phyloP scores from a whole-genome alignment of 352 stramenopile genomes.

The Pythium pectinolyticum region DNA sequence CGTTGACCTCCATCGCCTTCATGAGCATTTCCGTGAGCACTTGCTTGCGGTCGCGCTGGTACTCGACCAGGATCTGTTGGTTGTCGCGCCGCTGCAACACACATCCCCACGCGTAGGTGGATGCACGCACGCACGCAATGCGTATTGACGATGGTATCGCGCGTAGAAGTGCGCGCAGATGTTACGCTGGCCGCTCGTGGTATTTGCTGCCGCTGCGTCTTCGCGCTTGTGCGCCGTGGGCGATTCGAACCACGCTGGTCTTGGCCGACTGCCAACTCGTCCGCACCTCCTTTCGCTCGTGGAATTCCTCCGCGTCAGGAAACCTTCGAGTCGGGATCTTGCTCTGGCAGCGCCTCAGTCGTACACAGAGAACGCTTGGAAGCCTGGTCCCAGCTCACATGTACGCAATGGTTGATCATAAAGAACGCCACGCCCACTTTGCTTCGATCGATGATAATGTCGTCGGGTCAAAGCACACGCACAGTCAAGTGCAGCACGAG shows the following conservation, averaged over 20 bases:
- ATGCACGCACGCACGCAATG: slow-evolving; percentile 33
- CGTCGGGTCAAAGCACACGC: slow-evolving; percentile 68
- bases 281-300: not conserved
- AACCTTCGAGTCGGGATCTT: slow-evolving; percentile 1
- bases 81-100: slow-evolving; percentile 33
- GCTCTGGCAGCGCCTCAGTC: slow-evolving; percentile 6
- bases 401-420: slow-evolving; percentile 66
- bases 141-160: no score
- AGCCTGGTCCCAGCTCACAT: slow-evolving; percentile 24
- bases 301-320: not conserved
- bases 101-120: slow-evolving; percentile 41
- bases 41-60: slow-evolving; percentile 32
- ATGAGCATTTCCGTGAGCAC: slow-evolving; percentile 30
- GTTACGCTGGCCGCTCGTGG: slow-evolving; percentile 44
- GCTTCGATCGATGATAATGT: slow-evolving; percentile 62
- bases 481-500: slow-evolving; percentile 53
- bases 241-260: not conserved
- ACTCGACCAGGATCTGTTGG: slow-evolving; percentile 29
- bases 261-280: not conserved
- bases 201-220: slow-evolving; percentile 13
- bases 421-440: slow-evolving; percentile 66
- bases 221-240: not conserved
- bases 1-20: slow-evolving; percentile 33
- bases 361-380: slow-evolving; percentile 41
- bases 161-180: slow-evolving; percentile 45